These are phyloP conservation scores for Chrysoporthe deuterocubensis DNA, from an alignment of 2,329 filamentous ascomycete species.

Conservation along the genomic window DNA sequence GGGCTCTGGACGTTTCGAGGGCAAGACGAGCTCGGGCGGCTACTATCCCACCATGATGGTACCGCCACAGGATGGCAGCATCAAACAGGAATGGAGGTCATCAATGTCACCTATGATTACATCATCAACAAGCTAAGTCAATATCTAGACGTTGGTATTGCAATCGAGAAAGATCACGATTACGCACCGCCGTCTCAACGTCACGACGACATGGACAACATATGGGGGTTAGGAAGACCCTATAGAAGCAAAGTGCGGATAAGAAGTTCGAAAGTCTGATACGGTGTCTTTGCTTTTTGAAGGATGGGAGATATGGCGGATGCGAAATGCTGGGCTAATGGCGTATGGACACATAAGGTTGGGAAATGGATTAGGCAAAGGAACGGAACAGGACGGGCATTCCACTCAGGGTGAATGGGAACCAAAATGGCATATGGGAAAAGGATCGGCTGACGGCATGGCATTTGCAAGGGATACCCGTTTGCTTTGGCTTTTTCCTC, in stretches of 20 bases:
- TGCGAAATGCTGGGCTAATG: constrained; percentile 25
- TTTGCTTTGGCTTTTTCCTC: constrained; percentile 27
- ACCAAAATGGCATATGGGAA: constrained; percentile 23
- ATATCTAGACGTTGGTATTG: constrained; percentile 34
- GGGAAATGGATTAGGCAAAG: constrained; percentile 21
- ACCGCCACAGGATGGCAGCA: constrained; percentile 29
- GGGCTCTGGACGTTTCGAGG: constrained; percentile 56
- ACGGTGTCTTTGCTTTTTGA: neutral
- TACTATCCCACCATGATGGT: constrained; percentile 58
- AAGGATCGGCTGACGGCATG: constrained; percentile 26
- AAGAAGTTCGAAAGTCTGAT: neutral
- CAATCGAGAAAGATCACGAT: neutral
- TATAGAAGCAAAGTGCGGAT: neutral
- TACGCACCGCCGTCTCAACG: neutral
- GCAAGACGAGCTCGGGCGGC: constrained; percentile 54
- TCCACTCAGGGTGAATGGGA: constrained; percentile 13
- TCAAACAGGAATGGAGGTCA: constrained; percentile 29
- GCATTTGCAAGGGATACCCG: constrained; percentile 33
- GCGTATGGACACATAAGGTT: constrained; percentile 24
- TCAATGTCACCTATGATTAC: constrained; percentile 31
- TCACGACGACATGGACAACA: neutral
- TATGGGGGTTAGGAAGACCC: neutral
- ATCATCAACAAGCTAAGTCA: constrained; percentile 33
- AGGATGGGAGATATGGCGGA: constrained; percentile 15
- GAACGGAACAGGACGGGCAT: constrained; percentile 1